phyloP scores from a whole-genome alignment of 2,329 filamentous ascomycete species.

The Chaetomiaceae sp. region DNA sequence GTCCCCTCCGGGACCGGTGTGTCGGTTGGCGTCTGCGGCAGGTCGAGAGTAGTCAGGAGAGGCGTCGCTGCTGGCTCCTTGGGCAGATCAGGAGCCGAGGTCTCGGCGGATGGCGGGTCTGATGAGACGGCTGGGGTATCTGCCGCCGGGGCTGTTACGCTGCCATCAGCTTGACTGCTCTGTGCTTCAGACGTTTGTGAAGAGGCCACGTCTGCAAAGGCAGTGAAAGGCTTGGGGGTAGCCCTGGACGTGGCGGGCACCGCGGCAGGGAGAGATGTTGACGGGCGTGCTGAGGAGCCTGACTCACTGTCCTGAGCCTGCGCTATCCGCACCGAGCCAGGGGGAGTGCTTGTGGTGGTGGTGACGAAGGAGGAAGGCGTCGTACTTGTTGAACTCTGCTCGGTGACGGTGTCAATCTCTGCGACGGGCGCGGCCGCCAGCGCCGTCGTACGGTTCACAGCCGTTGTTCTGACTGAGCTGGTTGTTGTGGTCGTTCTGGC shows the following conservation, averaged over 20 bases:
- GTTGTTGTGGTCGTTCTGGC: conserved; percentile 10
- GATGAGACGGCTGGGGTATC: conserved; percentile 14
- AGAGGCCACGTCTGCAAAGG: conserved; percentile 12
- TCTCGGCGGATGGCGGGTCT: conserved; percentile 11
- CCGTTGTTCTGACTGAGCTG: not conserved
- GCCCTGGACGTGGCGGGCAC: conserved; percentile 16
- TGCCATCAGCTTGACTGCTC: conserved; percentile 37
- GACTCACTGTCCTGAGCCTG: conserved; percentile 21
- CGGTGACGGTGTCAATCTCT: conserved; percentile 18
- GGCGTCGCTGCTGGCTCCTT: conserved; percentile 16
- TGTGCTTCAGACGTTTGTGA: conserved; percentile 26
- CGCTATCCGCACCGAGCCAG: conserved; percentile 16
- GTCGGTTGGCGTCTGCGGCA: conserved; percentile 18
- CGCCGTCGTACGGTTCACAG: conserved; percentile 16
- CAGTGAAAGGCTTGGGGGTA: conserved; percentile 23
- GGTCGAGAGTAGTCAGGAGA: conserved; percentile 21
- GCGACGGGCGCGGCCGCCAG: conserved; percentile 14
- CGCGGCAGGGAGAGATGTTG: conserved; percentile 17
- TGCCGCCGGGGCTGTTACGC: conserved; percentile 28
- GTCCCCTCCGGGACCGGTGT: conserved; percentile 14
- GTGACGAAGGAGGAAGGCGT: conserved; percentile 31
- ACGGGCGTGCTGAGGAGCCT: not conserved
- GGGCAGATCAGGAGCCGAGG: conserved; percentile 12
- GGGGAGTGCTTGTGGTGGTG: conserved; percentile 15
- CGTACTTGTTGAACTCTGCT: conserved; percentile 34